These are phyloP conservation scores for Fusarium dlaminii DNA, from an alignment of 2,329 filamentous ascomycete species.

Conservation along the genomic window DNA sequence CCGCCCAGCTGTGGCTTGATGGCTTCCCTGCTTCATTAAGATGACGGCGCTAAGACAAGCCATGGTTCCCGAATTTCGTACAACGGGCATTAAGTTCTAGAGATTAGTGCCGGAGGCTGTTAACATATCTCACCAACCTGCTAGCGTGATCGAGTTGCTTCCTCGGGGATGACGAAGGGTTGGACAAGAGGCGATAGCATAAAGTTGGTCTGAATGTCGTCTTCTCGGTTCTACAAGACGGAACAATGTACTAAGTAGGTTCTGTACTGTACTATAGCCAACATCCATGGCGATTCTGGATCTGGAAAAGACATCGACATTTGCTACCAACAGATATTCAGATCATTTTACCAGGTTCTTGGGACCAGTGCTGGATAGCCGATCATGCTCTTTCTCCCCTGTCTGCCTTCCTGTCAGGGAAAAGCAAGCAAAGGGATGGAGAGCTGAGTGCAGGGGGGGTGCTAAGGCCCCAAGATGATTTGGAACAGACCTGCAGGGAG, in stretches of 20 bases:
- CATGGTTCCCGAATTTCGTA: conserved; percentile 19
- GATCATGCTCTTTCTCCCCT: not conserved
- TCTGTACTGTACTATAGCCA: not conserved
- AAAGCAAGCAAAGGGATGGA: conserved; percentile 3
- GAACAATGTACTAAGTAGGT: not conserved
- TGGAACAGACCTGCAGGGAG: conserved; percentile 29
- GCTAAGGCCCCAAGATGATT: not conserved
- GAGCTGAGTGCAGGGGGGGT: conserved; percentile 24
- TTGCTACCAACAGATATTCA: not conserved
- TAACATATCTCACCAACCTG: conserved; percentile 18
- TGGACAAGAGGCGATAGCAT: conserved; percentile 8
- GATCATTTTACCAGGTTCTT: conserved; percentile 22
- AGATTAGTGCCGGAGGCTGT: conserved; percentile 26
- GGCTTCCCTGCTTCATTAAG: conserved; percentile 9
- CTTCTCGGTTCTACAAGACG: not conserved
- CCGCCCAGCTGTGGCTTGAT: conserved; percentile 16
- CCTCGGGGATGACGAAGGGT: conserved; percentile 19
- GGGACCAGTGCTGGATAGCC: conserved; percentile 6
- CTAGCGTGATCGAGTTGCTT: conserved; percentile 19
- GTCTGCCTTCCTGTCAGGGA: conserved; percentile 18
- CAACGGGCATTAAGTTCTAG: conserved; percentile 17
- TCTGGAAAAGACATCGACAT: not conserved
- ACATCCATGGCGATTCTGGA: not conserved
- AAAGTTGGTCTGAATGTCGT: not conserved
- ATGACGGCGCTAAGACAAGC: conserved; percentile 25